Conservation (phyloP, 768 basidiomycete species). For the Suillus luteus region DNA sequence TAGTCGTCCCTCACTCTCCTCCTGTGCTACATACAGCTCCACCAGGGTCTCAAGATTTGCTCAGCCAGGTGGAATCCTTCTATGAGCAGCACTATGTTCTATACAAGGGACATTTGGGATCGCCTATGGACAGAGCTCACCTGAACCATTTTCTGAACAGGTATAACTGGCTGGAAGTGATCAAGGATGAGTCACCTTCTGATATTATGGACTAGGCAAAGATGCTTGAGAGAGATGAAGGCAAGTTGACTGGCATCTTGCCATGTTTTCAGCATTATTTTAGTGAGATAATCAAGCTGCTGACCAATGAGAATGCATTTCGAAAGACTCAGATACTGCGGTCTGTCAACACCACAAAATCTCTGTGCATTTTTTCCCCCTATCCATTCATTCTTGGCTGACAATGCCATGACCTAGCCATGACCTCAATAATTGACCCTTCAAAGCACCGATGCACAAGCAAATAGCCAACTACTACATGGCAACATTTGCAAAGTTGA, state of each 20-base stretch:
- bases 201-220: background rate
- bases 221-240: background rate
- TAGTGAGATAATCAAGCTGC: background rate
- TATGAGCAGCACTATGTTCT: background rate
- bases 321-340: background rate
- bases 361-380: background rate
- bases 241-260: background rate
- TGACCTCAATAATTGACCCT: too few relatives aligned
- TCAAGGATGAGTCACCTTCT: background rate
- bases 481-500: background rate
- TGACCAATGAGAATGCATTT: background rate
- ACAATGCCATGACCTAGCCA: too few relatives aligned
- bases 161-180: background rate
- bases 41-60: too few relatives aligned
- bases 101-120: background rate
- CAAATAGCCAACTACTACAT: background rate
- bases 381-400: too few relatives aligned
- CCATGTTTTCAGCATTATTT: background rate
- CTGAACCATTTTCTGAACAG: background rate
- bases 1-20: background rate
- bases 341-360: background rate
- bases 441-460: too few relatives aligned
- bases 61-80: too few relatives aligned
- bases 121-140: background rate
- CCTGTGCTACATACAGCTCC: background rate